Evolutionary conservation across 805 yeast species (phyloP), one percentile per base, ranked within the genome.

Genomic region (Zygosaccharomyces lentus): DNA sequence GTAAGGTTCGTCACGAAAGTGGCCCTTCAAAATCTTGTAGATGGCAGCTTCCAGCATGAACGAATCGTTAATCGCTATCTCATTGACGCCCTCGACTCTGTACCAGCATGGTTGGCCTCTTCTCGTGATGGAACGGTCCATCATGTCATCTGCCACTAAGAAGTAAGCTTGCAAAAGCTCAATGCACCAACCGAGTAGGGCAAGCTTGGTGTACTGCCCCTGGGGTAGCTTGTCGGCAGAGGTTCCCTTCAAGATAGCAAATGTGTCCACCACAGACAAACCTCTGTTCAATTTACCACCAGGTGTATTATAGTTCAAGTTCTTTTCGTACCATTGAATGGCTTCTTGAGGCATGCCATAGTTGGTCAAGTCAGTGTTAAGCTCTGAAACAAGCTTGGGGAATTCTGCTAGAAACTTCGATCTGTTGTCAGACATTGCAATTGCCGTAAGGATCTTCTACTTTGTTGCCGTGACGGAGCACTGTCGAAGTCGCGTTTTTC

Each of bases 21-120:
- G 84, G 66, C 84, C 87, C 75, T 89, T 90, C 70, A 93, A 77
- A 52, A 93, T 71, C 49, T 88, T 72, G 71, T 93, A 93, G 57
- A 93, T 89, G 37, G 96, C 88, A 47, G 91, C 95, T 70, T 93
- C 99, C 55, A 93, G 77, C 93, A 93, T 87, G 68, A 93, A 93
- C 3, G 99, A 81, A 65, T 93, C 99, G 64, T 93, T 93, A 69
- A 93, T 93, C 49, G 99, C 99, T 64, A 93, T 84, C 65, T 88
- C 88, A 34, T 87, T 87, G 49, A 93, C 96, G 32, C 80, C 80
- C 55, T 78, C 81, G 29, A 71, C 77, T 62, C 76, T 81, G 74
- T 89, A 93, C 99, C 99, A 93, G 70, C 99, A 93, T 55, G 96
- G 93, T 71, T 91, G 97, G 49, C 97, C 99, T 68, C 99, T 84